Percentiles rank a stretch among this genome's conserved stretches.
phyloP scores from a whole-genome alignment of 2,329 filamentous ascomycete species.

The Aspergillus novofumigatus region DNA sequence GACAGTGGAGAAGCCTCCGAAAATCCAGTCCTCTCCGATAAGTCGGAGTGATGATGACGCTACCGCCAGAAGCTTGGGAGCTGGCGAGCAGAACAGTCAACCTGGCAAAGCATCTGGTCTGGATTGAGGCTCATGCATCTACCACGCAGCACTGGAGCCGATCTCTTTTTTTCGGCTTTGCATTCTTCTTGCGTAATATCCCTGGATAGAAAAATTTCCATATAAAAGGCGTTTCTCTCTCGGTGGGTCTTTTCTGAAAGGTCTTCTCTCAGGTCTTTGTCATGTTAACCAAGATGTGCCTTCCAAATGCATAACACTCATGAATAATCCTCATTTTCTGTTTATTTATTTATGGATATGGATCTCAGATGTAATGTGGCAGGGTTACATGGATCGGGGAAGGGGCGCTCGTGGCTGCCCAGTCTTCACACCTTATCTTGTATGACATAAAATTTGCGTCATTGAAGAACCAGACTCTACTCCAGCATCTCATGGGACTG shows the following conservation, averaged over 20 bases:
- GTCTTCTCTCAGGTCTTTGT: not conserved
- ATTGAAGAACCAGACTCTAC: not conserved
- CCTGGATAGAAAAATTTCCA: not conserved
- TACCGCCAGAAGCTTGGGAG: not conserved
- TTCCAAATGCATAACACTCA: not conserved
- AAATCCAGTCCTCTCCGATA: not conserved
- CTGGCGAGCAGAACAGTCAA: not conserved
- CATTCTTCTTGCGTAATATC: not conserved
- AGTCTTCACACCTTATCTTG: not conserved
- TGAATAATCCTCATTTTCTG: not conserved
- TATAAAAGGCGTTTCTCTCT: not conserved
- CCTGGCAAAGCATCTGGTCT: not conserved
- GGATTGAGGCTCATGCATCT: not conserved
- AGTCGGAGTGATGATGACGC: not conserved
- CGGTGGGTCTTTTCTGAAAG: not conserved
- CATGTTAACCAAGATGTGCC: not conserved
- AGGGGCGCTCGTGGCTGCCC: not conserved
- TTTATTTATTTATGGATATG: not conserved
- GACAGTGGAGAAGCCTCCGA: not conserved
- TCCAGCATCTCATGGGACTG: not conserved
- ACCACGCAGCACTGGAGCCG: not conserved
- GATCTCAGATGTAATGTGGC: not conserved
- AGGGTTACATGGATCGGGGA: not conserved
- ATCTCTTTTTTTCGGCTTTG: not conserved
- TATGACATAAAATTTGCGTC: not conserved